These are phyloP conservation scores for Trypanosomatidae sp. DNA, from an alignment of 208 protist species.

Conservation along the genomic window DNA sequence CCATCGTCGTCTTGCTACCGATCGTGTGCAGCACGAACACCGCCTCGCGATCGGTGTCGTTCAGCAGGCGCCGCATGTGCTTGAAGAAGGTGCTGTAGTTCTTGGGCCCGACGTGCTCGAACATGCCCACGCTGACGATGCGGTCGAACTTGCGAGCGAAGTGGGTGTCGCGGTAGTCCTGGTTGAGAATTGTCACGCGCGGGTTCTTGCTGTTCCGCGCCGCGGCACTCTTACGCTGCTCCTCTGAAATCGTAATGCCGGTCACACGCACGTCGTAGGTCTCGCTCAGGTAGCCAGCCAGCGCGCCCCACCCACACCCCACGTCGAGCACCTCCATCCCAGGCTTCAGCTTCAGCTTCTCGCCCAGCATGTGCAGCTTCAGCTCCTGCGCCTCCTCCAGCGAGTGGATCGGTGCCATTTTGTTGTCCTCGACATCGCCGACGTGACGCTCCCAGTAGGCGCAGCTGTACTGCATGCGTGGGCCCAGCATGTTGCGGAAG, in stretches of 20 bases:
- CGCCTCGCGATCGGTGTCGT: conserved; percentile 52
- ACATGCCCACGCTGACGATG: conserved; percentile 85
- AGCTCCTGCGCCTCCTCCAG: conserved; percentile 75
- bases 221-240: conserved; percentile 48
- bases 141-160: conserved; percentile 52
- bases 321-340: conserved; percentile 74
- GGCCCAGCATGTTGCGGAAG: conserved; percentile 67
- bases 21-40: conserved; percentile 75
- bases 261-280: conserved; percentile 57
- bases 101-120: conserved; percentile 80
- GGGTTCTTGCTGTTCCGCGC: conserved; percentile 21
- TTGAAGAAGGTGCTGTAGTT: conserved; percentile 79
- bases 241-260: conserved; percentile 74
- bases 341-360: conserved; percentile 63
- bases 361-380: conserved; percentile 75
- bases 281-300: conserved; percentile 57
- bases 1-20: conserved; percentile 62
- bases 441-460: conserved; percentile 53
- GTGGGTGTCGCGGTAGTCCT: conserved; percentile 76
- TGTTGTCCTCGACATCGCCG: conserved; percentile 15
- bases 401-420: conserved; percentile 11
- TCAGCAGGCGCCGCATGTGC: conserved; percentile 55
- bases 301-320: conserved; percentile 85
- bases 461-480: conserved; percentile 78
- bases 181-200: conserved; percentile 46